These are phyloP conservation scores for Cadophora luteo-olivacea DNA, from an alignment of 2,329 filamentous ascomycete genomes.

Conservation along the genomic window DNA sequence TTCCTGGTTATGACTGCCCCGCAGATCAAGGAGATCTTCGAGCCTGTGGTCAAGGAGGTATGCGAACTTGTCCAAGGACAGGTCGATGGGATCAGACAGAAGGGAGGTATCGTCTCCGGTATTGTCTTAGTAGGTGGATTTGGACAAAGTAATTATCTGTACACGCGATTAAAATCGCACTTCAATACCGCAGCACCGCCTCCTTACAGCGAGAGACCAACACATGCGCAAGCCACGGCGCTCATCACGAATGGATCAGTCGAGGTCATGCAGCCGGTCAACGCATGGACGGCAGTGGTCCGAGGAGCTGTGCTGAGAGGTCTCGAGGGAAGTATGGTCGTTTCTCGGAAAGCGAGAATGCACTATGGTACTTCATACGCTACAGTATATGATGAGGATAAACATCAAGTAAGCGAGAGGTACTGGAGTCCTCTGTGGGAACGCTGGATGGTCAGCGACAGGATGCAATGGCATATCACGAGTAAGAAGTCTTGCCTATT, in stretches of 20 bases:
- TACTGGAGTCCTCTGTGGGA: slow-evolving; percentile 85
- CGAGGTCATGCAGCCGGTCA: slow-evolving; percentile 82
- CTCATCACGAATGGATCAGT: slow-evolving; percentile 62
- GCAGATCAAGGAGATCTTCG: slow-evolving; percentile 76
- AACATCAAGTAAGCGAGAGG: slow-evolving; percentile 74
- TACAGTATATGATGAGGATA: slow-evolving; percentile 78
- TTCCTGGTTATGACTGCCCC: slow-evolving; percentile 75
- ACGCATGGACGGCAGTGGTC: slow-evolving; percentile 83
- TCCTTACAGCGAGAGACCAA: slow-evolving; percentile 72
- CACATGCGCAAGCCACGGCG: slow-evolving; percentile 61
- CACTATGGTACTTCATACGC: slow-evolving; percentile 80
- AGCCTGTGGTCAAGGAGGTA: slow-evolving; percentile 75
- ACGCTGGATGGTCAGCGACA: slow-evolving; percentile 81
- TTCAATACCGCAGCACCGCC: slow-evolving; percentile 62
- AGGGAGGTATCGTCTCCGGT: slow-evolving; percentile 70
- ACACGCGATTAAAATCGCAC: slow-evolving; percentile 72
- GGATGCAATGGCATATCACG: slow-evolving; percentile 86
- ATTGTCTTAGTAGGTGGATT: slow-evolving; percentile 85
- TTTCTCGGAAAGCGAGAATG: slow-evolving; percentile 75
- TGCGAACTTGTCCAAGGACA: slow-evolving; percentile 73
- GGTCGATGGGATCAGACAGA: slow-evolving; percentile 66
- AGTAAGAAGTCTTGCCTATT: slow-evolving; percentile 49
- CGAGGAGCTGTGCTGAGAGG: slow-evolving; percentile 78
- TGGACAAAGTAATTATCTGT: slow-evolving; percentile 79
- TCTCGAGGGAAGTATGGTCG: slow-evolving; percentile 79